These are phyloP conservation scores for Herpetomonas tarakana DNA, from an alignment of 208 protist species.

Conservation along the genomic window DNA sequence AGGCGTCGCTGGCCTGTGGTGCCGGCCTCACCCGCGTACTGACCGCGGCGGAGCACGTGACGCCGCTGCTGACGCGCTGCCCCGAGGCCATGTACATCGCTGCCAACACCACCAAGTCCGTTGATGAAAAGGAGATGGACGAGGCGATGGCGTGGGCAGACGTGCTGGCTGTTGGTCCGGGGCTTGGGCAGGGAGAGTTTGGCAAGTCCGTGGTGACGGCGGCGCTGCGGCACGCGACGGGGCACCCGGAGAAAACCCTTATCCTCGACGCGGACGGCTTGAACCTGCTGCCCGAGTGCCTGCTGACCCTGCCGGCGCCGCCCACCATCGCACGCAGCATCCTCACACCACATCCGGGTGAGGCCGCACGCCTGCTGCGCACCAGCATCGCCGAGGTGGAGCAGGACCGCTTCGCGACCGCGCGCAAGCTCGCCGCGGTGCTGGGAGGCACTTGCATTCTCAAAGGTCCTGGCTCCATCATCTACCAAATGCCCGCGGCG, in stretches of 20 bases:
- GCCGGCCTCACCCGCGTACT: slow-evolving; percentile 70
- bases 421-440: slow-evolving; percentile 30
- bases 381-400: slow-evolving; percentile 68
- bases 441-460: slow-evolving; percentile 64
- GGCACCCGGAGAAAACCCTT: slow-evolving; percentile 37
- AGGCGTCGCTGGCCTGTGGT: slow-evolving; percentile 53
- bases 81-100: slow-evolving; percentile 69
- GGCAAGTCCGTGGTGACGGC: slow-evolving; percentile 17
- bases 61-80: slow-evolving; percentile 64
- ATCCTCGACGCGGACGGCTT: slow-evolving; percentile 79
- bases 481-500: slow-evolving; percentile 13
- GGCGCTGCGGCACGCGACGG: slow-evolving; percentile 27
- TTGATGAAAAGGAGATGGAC: slow-evolving; percentile 7
- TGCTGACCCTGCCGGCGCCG: slow-evolving; percentile 2
- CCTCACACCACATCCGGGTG: slow-evolving; percentile 78
- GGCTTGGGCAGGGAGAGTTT: slow-evolving; percentile 45
- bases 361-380: slow-evolving; percentile 61
- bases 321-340: slow-evolving; percentile 38
- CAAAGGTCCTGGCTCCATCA: slow-evolving; percentile 74
- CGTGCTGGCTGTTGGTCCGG: slow-evolving; percentile 63
- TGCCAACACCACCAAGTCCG: not conserved
- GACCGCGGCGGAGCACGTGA: slow-evolving; percentile 44
- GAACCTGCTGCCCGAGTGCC: slow-evolving; percentile 31
- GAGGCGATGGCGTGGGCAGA: slow-evolving; percentile 45
- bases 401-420: slow-evolving; percentile 48